These are phyloP conservation scores for Vaccinium darrowii DNA, from an alignment of 148 eudicot genomes.

Conservation along the genomic window DNA sequence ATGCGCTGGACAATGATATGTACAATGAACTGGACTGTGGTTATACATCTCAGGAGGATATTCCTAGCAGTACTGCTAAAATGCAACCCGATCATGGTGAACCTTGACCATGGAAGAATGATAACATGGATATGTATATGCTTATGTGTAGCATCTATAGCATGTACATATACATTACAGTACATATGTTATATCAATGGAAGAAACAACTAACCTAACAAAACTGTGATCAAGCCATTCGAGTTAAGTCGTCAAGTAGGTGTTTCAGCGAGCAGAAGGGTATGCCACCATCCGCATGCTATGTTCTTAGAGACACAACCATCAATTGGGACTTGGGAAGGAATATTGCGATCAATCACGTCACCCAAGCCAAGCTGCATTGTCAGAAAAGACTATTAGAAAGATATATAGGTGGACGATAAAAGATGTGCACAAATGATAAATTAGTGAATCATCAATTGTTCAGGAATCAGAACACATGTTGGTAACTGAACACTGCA, in stretches of 20 bases:
- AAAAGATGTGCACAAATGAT: not conserved
- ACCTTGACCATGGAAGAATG: constrained; percentile 30
- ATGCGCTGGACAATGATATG: constrained; percentile 5
- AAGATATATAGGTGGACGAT: not conserved
- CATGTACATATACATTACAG: constrained; percentile 30
- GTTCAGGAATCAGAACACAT: not conserved
- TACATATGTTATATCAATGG: constrained; percentile 9
- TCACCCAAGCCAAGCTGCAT: constrained; percentile 92
- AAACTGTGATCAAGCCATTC: constrained; percentile 30
- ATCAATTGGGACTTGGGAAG: constrained; percentile 68
- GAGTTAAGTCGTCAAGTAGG: constrained; percentile 41
- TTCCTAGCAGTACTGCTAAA: not conserved
- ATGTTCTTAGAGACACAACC: constrained; percentile 61
- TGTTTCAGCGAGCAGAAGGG: constrained; percentile 77
- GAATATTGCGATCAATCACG: constrained; percentile 82
- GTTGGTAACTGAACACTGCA: not conserved
- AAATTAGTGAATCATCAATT: not conserved
- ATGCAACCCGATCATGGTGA: constrained; percentile 12
- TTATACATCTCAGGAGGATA: not conserved
- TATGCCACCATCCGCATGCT: constrained; percentile 99
- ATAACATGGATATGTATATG: constrained; percentile 19
- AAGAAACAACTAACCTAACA: constrained; percentile 54
- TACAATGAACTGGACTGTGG: constrained; percentile 3
- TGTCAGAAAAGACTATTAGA: not conserved
- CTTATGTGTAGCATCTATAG: constrained; percentile 19